phyloP scores from a whole-genome alignment of 75 land plant species.

The Selaginella moellendorffii region DNA sequence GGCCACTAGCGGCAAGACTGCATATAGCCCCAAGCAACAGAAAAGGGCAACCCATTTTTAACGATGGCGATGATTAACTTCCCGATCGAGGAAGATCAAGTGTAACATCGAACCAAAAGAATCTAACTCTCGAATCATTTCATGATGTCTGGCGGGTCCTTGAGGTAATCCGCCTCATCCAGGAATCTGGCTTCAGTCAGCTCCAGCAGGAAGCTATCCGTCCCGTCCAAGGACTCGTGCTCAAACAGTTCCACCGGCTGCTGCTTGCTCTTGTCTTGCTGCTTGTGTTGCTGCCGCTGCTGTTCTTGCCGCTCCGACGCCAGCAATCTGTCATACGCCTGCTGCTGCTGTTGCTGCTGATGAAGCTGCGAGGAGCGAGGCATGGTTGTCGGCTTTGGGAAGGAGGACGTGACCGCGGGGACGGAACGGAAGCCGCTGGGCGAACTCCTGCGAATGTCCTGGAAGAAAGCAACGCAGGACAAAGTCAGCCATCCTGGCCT shows the following conservation, averaged over 20 bases:
- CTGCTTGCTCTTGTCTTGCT: too few species aligned
- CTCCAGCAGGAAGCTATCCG: neutral
- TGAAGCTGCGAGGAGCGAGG: neutral
- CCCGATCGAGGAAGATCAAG: too few species aligned
- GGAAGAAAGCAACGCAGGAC: neutral
- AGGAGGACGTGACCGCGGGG: neutral
- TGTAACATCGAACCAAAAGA: too few species aligned
- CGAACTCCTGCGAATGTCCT: neutral
- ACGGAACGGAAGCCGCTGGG: neutral
- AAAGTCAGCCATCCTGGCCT: neutral
- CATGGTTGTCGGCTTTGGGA: too few species aligned
- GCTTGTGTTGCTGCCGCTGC: too few species aligned
- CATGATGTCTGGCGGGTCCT: too few species aligned
- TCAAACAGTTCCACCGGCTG: too few species aligned
- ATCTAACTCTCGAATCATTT: too few species aligned
- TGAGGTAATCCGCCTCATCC: neutral
- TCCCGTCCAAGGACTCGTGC: too few species aligned
- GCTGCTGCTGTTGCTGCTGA: too few species aligned
- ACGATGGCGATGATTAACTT: too few species aligned
- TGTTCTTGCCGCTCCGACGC: neutral
- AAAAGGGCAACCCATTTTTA: too few species aligned
- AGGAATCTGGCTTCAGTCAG: neutral
- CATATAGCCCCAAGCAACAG: conserved; percentile 49
- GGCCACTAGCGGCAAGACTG: conserved; percentile 44
- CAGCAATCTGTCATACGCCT: neutral